Conservation (phyloP, 2,329 filamentous ascomycete species). For the Fusarium camptoceras region DNA sequence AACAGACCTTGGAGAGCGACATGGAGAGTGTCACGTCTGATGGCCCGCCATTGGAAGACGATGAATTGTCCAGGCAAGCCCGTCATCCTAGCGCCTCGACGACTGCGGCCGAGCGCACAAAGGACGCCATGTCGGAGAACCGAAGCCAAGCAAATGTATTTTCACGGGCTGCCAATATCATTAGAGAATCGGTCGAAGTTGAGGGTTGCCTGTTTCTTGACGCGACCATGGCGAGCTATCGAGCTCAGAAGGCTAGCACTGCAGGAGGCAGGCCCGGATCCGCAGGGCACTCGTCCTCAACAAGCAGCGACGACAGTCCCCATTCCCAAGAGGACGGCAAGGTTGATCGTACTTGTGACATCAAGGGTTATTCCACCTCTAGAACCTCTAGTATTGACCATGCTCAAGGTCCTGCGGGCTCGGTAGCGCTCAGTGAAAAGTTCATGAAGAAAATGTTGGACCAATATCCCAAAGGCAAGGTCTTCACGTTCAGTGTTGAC, state of each 20-base stretch:
- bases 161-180: constrained; percentile 1
- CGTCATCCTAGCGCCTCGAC: not conserved
- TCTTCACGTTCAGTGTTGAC: not conserved
- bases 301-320: not conserved
- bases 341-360: not conserved
- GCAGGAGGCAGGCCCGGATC: not conserved
- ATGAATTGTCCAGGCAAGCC: not conserved
- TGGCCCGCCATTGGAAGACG: not conserved
- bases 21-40: not conserved
- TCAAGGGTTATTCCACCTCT: not conserved
- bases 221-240: not conserved
- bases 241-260: not conserved
- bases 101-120: not conserved
- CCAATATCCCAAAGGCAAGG: not conserved
- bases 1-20: not conserved
- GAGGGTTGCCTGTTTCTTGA: constrained; percentile 1
- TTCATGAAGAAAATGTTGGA: not conserved
- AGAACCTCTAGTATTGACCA: not conserved
- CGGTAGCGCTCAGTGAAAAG: not conserved
- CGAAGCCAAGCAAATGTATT: not conserved
- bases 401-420: not conserved
- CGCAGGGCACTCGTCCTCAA: not conserved
- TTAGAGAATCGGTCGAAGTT: not conserved
- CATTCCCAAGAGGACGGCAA: not conserved
- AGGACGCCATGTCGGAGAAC: not conserved